A percentile compares a stretch with the other conserved stretches of the same genome.
Evolutionary conservation across 2,329 filamentous ascomycete genomes (phyloP).

Genomic region (Mollisia scopiformis): DNA sequence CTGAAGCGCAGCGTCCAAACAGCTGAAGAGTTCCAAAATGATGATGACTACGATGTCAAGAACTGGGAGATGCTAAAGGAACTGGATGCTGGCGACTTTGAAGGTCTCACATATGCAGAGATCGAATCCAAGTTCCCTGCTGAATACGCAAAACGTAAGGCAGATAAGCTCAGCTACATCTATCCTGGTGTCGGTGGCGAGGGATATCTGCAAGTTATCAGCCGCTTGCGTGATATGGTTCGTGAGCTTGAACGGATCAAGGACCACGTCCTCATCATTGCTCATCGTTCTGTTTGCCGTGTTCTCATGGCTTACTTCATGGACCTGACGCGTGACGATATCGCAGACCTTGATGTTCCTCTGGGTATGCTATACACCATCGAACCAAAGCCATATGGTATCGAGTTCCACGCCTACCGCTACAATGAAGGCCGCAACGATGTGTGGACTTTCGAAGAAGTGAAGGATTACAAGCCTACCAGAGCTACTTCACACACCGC

Average conservation of each 20-base stretch:
- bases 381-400: constrained; percentile 96
- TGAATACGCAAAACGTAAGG: constrained; percentile 78
- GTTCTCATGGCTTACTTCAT: constrained; percentile 97
- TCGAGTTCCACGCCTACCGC: constrained; percentile 93
- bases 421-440: constrained; percentile 67
- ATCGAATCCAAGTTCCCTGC: constrained; percentile 79
- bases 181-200: constrained; percentile 96
- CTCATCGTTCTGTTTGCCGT: constrained; percentile 88
- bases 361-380: constrained; percentile 93
- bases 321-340: constrained; percentile 85
- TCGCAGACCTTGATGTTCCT: constrained; percentile 92
- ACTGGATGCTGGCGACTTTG: constrained; percentile 88
- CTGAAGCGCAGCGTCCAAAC: constrained; percentile 87
- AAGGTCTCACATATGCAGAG: constrained; percentile 92
- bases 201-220: constrained; percentile 96
- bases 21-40: constrained; percentile 82
- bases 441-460: constrained; percentile 79
- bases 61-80: constrained; percentile 98
- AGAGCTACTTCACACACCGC: constrained; percentile 43
- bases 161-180: constrained; percentile 92
- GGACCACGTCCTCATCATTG: constrained; percentile 90
- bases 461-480: constrained; percentile 81
- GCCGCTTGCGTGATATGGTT: constrained; percentile 91
- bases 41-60: constrained; percentile 95
- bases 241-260: constrained; percentile 97